A percentile compares a stretch with the other conserved stretches of the same genome.
Conservation (phyloP, 2,329 filamentous ascomycete genomes). For the Parasarocladium wereldwijsianum region DNA sequence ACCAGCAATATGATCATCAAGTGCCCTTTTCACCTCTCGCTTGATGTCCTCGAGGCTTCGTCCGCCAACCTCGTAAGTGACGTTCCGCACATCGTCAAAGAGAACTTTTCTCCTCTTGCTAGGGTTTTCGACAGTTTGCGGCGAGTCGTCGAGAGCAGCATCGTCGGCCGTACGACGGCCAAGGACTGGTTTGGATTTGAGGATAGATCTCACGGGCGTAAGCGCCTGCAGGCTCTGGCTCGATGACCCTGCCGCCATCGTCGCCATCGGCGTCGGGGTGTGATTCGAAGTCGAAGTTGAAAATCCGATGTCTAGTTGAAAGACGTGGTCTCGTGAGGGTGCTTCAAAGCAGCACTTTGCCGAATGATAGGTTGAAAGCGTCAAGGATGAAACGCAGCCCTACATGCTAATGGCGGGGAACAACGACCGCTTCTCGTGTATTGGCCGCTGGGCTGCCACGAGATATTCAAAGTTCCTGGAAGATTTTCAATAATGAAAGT, state of each 20-base stretch:
- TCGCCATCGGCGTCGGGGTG: conserved; percentile 4
- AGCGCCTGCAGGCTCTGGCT: conserved; percentile 17
- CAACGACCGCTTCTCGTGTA: too few relatives aligned
- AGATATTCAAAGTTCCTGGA: too few relatives aligned
- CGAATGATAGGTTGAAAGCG: too few relatives aligned
- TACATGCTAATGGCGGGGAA: too few relatives aligned
- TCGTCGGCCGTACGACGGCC: conserved; percentile 29
- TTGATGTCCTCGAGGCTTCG: conserved; percentile 41
- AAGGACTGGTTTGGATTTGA: conserved; percentile 31
- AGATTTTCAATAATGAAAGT: too few relatives aligned
- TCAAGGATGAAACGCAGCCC: too few relatives aligned
- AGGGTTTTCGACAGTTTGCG: conserved; percentile 25
- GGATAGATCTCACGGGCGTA: conserved; percentile 36
- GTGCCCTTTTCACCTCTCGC: conserved; percentile 35
- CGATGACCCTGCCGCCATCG: conserved; percentile 7
- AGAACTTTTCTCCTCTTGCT: conserved; percentile 41
- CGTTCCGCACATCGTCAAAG: conserved; percentile 43
- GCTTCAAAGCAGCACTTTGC: too few relatives aligned
- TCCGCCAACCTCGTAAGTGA: conserved; percentile 37
- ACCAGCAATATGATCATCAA: conserved; percentile 41
- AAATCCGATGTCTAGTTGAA: too few relatives aligned
- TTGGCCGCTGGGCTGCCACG: too few relatives aligned
- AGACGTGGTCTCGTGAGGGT: too few relatives aligned
- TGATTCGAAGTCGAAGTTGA: too few relatives aligned
- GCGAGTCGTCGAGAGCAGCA: conserved; percentile 24